Conservation (phyloP, 2,329 filamentous ascomycete genomes). For the Aspergillus aculeatinus region DNA sequence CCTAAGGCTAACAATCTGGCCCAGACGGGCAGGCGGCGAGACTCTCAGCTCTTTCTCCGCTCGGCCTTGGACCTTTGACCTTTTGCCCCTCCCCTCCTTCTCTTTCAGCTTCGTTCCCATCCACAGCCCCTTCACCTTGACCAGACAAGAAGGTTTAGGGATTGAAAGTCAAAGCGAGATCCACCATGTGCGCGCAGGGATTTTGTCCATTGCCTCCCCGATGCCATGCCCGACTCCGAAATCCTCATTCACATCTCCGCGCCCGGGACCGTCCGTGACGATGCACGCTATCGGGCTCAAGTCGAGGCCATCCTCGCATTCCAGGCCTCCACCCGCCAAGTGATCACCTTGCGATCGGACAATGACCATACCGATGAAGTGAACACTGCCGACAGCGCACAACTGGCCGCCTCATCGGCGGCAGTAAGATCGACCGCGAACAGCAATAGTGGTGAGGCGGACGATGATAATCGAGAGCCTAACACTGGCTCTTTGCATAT, state of each 20-base stretch:
- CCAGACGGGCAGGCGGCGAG: neutral
- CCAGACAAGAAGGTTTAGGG: neutral
- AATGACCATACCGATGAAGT: neutral
- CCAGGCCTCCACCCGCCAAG: conserved; percentile 28
- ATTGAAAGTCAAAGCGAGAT: neutral
- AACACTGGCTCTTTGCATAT: neutral
- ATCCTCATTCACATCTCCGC: conserved; percentile 46
- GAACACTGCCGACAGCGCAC: neutral
- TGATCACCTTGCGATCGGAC: conserved; percentile 14
- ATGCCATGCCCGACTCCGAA: conserved; percentile 30
- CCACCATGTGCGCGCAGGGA: conserved; percentile 5
- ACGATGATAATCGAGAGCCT: neutral
- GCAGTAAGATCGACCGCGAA: neutral
- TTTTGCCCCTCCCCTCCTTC: neutral
- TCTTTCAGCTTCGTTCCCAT: neutral
- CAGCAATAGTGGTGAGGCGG: neutral
- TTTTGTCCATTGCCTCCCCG: neutral
- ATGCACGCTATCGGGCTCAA: conserved; percentile 40
- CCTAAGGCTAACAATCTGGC: neutral
- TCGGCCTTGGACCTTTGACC: neutral
- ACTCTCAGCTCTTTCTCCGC: neutral
- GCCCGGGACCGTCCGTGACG: conserved; percentile 36
- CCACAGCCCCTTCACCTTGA: neutral
- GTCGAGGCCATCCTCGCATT: conserved; percentile 40
- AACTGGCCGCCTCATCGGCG: neutral